These are phyloP conservation scores for Termitomyces sp. DNA, from an alignment of 768 basidiomycete genomes.

Conservation along the genomic window DNA sequence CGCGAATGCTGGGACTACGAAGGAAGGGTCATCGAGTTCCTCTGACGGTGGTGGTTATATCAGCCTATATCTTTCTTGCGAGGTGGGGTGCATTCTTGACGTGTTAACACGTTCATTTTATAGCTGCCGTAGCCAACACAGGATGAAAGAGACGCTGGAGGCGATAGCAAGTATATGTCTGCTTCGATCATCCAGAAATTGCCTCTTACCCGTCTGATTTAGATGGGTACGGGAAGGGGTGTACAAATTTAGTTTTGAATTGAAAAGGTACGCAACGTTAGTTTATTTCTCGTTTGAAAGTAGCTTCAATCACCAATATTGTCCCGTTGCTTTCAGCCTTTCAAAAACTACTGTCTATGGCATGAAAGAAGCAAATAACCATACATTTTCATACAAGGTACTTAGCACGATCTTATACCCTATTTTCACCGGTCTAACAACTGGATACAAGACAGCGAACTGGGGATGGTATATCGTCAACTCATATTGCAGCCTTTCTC, in stretches of 20 bases:
- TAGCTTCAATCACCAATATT: neutral
- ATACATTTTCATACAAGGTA: constrained; percentile 70
- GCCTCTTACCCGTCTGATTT: neutral
- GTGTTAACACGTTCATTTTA: neutral
- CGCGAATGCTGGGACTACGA: constrained; percentile 69
- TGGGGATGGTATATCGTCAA: constrained; percentile 73
- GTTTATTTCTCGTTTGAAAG: constrained; percentile 17
- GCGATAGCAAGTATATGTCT: constrained; percentile 38
- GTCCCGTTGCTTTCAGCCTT: constrained; percentile 18
- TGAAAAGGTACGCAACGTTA: constrained; percentile 49
- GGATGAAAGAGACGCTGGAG: constrained; percentile 64
- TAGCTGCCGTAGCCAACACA: constrained; percentile 47
- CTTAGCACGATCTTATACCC: neutral
- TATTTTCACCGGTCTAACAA: neutral
- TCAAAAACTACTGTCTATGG: constrained; percentile 49
- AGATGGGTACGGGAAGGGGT: constrained; percentile 85
- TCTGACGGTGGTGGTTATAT: constrained; percentile 42
- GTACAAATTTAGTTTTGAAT: constrained; percentile 83
- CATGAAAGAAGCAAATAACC: constrained; percentile 76
- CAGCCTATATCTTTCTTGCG: constrained; percentile 77
- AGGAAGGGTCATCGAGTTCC: constrained; percentile 29
- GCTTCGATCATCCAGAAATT: neutral
- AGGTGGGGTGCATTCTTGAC: constrained; percentile 35
- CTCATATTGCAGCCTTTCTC: neutral
- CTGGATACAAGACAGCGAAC: constrained; percentile 56